Evolutionary conservation across 169 alveolate genomes (phyloP), one percentile per base, ranked within the genome.

Genomic region (Plasmodium vinckei): DNA sequence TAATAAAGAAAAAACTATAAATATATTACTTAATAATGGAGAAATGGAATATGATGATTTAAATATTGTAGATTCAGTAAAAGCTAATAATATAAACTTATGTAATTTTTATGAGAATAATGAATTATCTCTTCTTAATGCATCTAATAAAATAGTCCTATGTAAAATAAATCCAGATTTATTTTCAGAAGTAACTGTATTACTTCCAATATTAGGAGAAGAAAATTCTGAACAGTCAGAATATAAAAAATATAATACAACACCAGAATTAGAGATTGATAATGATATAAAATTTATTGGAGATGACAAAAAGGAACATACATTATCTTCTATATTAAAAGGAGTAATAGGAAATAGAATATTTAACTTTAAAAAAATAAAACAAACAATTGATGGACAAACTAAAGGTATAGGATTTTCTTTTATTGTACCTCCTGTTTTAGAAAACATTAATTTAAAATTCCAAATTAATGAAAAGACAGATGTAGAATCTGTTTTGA

Each of bases 271-370:
- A 19, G 57, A 1, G 5, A 47, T 17, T 3, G 69, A 25, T 4
- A 53, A 54, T 27, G 73, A 82, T 51, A 42, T 82, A 3, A 56
- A 68, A 42, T 70, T 82, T 15, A 44, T 77, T 5, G 13, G 5
- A 0, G 54, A 53, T 15, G 73, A 27, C 9, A 65, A 56, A 42
- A 46, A 1, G 2, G 39, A 68, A 13, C 23, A 46, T n/a, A 1
- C 82, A 5, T 4, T 82, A 13, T 42, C 44, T 27, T 17, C 33
- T 23, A 84, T 84, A 13, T 47, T 82, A 42, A 68, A 82, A 47
- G 90, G 90, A n/a, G 90, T 82, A 10, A 67, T 21, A 33, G 90
- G 90, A 54, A 59, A 56, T 82, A 39, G 82, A 44, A 15, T 10
- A 12, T 82, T 82, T 23, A 56, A 33, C 1, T 82, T 82, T 71